Conservation (phyloP, 164 flowering plant genomes). For the Nymphaea thermarum region DNA sequence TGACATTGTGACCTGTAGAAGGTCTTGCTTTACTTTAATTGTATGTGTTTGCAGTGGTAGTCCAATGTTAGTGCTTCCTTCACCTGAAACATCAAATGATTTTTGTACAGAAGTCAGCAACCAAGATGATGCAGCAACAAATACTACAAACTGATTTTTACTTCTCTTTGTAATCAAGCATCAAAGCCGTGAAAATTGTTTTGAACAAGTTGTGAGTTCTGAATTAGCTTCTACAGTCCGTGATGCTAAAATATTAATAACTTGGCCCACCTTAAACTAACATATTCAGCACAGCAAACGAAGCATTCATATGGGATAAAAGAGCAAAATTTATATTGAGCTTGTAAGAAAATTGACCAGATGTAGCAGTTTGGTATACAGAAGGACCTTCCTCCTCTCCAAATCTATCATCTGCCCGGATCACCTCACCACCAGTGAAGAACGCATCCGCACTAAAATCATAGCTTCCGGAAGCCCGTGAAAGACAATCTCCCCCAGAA, state of each 20-base stretch:
- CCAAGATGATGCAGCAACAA: neutral
- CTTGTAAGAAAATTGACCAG: slow-evolving; percentile 40
- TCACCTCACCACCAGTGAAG: slow-evolving; percentile 37
- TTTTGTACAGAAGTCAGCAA: neutral
- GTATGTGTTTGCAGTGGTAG: neutral
- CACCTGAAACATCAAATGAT: neutral
- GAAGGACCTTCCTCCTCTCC: slow-evolving; percentile 18
- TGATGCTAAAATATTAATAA: neutral
- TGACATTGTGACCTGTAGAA: neutral
- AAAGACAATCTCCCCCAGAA: slow-evolving; percentile 24
- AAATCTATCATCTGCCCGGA: slow-evolving; percentile 23
- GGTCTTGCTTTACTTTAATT: neutral
- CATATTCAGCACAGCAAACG: slow-evolving; percentile 11
- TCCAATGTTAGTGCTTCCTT: neutral
- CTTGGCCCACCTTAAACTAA: too few relatives aligned
- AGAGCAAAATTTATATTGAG: slow-evolving; percentile 7
- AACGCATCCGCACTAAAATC: slow-evolving; percentile 24
- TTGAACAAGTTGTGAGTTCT: neutral
- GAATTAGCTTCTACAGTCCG: neutral
- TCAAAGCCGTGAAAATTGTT: neutral
- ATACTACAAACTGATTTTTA: neutral
- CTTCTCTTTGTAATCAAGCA: neutral
- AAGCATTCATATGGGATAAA: neutral
- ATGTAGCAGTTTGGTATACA: slow-evolving; percentile 49
- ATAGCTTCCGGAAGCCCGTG: slow-evolving; percentile 12